Evolutionary conservation across 495 filamentous ascomycete genomes (phyloP).

Genomic region (Aspergillus sparsus): DNA sequence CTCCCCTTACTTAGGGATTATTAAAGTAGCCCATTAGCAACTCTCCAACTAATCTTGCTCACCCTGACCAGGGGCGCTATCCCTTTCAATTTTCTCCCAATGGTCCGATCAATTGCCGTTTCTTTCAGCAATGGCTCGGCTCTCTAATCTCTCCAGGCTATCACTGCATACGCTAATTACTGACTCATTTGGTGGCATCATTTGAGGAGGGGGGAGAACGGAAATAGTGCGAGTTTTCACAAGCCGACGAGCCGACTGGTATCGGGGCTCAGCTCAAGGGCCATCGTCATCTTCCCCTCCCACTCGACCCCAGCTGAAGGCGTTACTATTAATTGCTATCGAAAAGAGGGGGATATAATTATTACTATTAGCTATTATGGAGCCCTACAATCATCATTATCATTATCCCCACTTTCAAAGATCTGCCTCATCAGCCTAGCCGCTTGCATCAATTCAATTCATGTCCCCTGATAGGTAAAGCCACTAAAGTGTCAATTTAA

Average conservation of each 20-base stretch:
- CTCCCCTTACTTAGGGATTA: conserved; percentile 15
- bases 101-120: not conserved
- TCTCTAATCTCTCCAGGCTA: not conserved
- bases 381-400: not conserved
- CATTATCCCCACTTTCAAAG: not conserved
- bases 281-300: too few relatives aligned
- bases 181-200: not conserved
- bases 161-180: not conserved
- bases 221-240: not conserved
- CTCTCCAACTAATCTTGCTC: conserved; percentile 9
- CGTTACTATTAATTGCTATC: not conserved
- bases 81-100: not conserved
- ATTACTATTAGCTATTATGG: not conserved
- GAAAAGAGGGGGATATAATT: not conserved
- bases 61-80: conserved; percentile 14
- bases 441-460: not conserved
- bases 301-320: too few relatives aligned
- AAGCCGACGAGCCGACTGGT: too few relatives aligned
- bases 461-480: not conserved
- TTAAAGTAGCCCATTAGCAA: not conserved
- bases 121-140: not conserved
- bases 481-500: too few relatives aligned
- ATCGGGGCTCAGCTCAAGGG: too few relatives aligned
- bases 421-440: conserved; percentile 1
- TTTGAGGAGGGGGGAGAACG: not conserved